Conservation (phyloP, 768 basidiomycete genomes). For the Hypholoma sublateritium region DNA sequence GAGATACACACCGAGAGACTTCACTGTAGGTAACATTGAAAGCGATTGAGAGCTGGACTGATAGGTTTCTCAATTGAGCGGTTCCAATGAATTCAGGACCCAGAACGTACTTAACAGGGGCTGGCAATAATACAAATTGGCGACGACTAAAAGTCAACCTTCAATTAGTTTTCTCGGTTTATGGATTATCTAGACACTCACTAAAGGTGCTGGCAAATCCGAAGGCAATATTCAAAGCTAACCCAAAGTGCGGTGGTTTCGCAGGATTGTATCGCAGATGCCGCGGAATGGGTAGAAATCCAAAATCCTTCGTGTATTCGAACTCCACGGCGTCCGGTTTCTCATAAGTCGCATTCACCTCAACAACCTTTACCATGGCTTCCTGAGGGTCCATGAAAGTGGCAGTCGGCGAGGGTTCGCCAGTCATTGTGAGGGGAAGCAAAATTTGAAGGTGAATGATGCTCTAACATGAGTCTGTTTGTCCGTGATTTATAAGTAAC, state of each 20-base stretch:
- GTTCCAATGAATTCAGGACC: background rate
- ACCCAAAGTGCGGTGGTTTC: constrained; percentile 51
- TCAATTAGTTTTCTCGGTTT: background rate
- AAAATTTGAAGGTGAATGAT: background rate
- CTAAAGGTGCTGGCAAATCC: constrained; percentile 63
- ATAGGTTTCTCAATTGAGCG: background rate
- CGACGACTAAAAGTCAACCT: constrained; percentile 42
- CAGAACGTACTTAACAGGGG: constrained; percentile 64
- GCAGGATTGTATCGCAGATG: constrained; percentile 50
- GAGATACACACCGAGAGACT: constrained; percentile 33
- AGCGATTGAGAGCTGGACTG: constrained; percentile 41
- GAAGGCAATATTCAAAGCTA: constrained; percentile 56
- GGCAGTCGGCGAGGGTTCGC: constrained; percentile 8
- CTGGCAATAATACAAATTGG: constrained; percentile 85
- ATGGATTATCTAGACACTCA: constrained; percentile 23
- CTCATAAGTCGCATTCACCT: background rate
- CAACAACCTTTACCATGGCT: background rate
- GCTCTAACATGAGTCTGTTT: too few species aligned
- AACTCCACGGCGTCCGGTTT: background rate
- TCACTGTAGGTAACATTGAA: constrained; percentile 38
- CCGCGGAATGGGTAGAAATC: constrained; percentile 63
- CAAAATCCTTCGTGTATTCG: constrained; percentile 48
- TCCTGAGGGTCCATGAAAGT: constrained; percentile 6
- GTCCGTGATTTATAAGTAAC: too few species aligned
- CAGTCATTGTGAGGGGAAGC: constrained; percentile 4